Percentiles rank a stretch among this genome's conserved stretches.
phyloP scores from a whole-genome alignment of 352 stramenopile genomes.

The Pythium graminicola region DNA sequence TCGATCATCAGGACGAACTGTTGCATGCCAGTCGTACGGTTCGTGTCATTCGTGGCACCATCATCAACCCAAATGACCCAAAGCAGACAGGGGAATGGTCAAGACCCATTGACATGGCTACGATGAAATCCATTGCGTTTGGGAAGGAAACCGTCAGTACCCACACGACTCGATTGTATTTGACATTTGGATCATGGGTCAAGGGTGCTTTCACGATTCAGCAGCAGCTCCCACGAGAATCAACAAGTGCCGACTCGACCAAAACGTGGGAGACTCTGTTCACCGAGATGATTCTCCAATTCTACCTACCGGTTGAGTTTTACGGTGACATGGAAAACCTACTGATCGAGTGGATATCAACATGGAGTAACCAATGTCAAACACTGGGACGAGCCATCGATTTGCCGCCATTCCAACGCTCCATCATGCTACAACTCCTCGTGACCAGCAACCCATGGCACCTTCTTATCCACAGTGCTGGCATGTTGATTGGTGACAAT shows the following conservation, averaged over 20 bases:
- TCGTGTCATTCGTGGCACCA: too few relatives aligned
- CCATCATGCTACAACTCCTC: constrained; percentile 33
- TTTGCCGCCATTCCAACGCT: constrained; percentile 1
- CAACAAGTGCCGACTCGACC: background rate
- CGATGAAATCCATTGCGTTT: background rate
- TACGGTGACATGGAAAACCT: constrained; percentile 23
- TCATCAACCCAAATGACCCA: too few relatives aligned
- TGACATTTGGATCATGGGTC: constrained; percentile 23
- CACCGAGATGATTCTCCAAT: constrained; percentile 12
- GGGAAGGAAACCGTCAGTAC: background rate
- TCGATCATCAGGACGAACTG: too few relatives aligned
- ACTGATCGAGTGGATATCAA: constrained; percentile 34
- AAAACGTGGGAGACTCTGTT: constrained; percentile 13
- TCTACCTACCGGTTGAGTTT: constrained; percentile 66
- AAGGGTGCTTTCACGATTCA: background rate
- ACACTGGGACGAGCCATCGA: background rate
- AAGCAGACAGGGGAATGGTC: too few relatives aligned
- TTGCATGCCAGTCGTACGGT: too few relatives aligned
- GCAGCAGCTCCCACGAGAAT: background rate
- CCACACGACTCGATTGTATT: background rate
- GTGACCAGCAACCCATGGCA: constrained; percentile 2
- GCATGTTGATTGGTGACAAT: background rate
- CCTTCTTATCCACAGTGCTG: constrained; percentile 4
- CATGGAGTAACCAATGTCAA: constrained; percentile 36
- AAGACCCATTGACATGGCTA: background rate